phyloP scores from a whole-genome alignment of 2,329 filamentous ascomycete species.

The Escovopsis sp. region DNA sequence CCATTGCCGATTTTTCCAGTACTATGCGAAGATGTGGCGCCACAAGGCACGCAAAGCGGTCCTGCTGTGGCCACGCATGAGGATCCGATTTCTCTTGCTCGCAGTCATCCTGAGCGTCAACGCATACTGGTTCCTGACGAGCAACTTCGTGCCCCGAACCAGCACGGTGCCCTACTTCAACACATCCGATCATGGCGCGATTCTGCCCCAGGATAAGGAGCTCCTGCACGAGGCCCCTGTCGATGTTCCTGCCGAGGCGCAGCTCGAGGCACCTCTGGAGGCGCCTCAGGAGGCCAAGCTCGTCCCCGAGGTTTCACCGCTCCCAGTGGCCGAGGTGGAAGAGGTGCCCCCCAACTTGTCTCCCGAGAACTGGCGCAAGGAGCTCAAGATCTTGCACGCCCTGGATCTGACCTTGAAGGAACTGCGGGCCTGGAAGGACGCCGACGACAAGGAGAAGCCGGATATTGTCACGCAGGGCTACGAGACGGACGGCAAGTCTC shows the following conservation, averaged over 20 bases:
- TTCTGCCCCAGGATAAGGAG: no score
- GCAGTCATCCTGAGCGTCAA: slow-evolving; percentile 20
- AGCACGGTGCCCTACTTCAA: slow-evolving; percentile 20
- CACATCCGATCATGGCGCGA: no score
- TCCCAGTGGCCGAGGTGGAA: background rate
- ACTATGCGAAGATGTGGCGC: no score
- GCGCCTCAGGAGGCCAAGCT: no score
- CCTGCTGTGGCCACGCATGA: slow-evolving; percentile 23
- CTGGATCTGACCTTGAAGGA: slow-evolving; percentile 23
- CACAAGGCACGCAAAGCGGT: slow-evolving; percentile 6
- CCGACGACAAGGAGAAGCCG: slow-evolving; percentile 19
- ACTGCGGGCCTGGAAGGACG: slow-evolving; percentile 20
- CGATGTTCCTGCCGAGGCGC: no score
- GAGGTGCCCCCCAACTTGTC: slow-evolving; percentile 8
- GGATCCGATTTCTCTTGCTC: slow-evolving; percentile 23
- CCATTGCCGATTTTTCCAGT: no score
- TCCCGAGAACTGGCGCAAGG: slow-evolving; percentile 5
- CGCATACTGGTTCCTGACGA: slow-evolving; percentile 29
- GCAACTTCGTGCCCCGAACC: slow-evolving; percentile 17
- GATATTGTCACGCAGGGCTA: slow-evolving; percentile 20
- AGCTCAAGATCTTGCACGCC: slow-evolving; percentile 5
- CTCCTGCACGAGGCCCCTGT: no score
- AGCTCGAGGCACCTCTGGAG: no score
- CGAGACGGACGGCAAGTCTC: slow-evolving; percentile 20
- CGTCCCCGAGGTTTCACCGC: no score